These are phyloP conservation scores for Backusella psychrophila DNA, from an alignment of 192 early-diverging fungal species.

Conservation along the genomic window DNA sequence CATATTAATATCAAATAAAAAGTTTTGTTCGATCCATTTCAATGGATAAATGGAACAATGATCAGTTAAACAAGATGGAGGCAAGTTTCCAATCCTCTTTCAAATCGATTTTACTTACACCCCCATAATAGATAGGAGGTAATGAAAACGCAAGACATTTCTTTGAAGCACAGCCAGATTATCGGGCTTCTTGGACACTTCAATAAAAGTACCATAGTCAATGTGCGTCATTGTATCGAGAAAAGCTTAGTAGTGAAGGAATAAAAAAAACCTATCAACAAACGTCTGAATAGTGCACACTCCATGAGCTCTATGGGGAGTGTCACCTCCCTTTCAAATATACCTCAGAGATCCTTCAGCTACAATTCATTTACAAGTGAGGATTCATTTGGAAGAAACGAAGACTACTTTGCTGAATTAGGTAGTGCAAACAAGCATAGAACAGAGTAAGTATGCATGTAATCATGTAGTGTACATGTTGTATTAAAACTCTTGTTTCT, in stretches of 20 bases:
- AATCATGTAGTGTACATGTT: background rate
- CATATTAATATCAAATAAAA: too few relatives aligned
- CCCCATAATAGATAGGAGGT: slow-evolving; percentile 64
- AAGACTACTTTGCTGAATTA: slow-evolving; percentile 72
- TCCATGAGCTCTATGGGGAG: slow-evolving; percentile 5
- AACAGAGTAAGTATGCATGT: slow-evolving; percentile 38
- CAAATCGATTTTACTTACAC: background rate
- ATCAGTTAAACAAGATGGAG: slow-evolving; percentile 93
- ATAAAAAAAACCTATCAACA: background rate
- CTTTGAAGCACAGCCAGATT: slow-evolving; percentile 80
- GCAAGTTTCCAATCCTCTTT: slow-evolving; percentile 29
- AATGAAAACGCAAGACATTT: slow-evolving; percentile 86
- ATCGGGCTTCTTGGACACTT: slow-evolving; percentile 68
- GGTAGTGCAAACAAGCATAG: slow-evolving; percentile 59
- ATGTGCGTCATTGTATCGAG: slow-evolving; percentile 84
- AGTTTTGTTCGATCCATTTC: slow-evolving; percentile 96
- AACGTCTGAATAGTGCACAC: background rate
- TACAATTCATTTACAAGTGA: background rate
- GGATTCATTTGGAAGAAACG: slow-evolving; percentile 48
- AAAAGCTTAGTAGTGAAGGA: slow-evolving; percentile 60
- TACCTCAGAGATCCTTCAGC: background rate
- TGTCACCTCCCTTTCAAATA: background rate
- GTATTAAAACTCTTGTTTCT: background rate
- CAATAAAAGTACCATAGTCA: slow-evolving; percentile 85
- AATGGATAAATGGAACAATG: slow-evolving; percentile 96